Percentiles rank a stretch among this genome's conserved stretches.
These are phyloP conservation scores for Pyricularia grisea DNA, from an alignment of 2,329 filamentous ascomycete genomes.

Conservation along the genomic window DNA sequence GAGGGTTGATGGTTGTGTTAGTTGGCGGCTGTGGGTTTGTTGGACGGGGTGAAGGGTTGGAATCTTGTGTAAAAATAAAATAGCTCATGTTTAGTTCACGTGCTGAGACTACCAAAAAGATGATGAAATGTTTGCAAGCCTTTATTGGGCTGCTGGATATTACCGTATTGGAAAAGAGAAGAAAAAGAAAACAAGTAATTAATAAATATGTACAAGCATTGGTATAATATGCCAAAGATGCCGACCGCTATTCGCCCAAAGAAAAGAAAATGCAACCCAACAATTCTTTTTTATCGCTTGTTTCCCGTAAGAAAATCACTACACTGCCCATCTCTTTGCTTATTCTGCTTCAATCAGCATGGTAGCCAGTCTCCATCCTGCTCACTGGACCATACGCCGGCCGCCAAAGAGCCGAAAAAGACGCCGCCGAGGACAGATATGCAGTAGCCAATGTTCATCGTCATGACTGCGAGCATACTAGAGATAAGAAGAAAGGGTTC, in stretches of 20 bases:
- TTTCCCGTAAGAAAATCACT: not conserved
- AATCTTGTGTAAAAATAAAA: not conserved
- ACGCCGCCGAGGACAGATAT: slow-evolving; percentile 65
- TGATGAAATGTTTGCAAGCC: not conserved
- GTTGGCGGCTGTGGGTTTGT: not conserved
- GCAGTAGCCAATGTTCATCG: slow-evolving; percentile 79
- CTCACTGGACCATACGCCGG: not conserved
- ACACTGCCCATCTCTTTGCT: too few relatives aligned
- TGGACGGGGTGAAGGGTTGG: not conserved
- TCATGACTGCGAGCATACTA: slow-evolving; percentile 74
- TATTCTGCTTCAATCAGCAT: not conserved
- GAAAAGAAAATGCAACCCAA: not conserved
- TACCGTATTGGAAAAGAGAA: not conserved
- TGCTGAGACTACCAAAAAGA: not conserved
- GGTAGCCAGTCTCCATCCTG: slow-evolving; percentile 2
- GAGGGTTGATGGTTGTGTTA: not conserved
- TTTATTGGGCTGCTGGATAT: not conserved
- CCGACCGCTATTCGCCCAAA: not conserved
- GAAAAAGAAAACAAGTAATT: too few relatives aligned
- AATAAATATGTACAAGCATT: not conserved
- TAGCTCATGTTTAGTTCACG: not conserved
- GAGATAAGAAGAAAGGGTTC: not conserved
- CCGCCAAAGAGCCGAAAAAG: slow-evolving; percentile 40
- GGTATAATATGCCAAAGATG: not conserved
- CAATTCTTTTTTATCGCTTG: not conserved